Evolutionary conservation across 2,329 filamentous ascomycete species (phyloP).

Genomic region (Chlorencoelia australis): DNA sequence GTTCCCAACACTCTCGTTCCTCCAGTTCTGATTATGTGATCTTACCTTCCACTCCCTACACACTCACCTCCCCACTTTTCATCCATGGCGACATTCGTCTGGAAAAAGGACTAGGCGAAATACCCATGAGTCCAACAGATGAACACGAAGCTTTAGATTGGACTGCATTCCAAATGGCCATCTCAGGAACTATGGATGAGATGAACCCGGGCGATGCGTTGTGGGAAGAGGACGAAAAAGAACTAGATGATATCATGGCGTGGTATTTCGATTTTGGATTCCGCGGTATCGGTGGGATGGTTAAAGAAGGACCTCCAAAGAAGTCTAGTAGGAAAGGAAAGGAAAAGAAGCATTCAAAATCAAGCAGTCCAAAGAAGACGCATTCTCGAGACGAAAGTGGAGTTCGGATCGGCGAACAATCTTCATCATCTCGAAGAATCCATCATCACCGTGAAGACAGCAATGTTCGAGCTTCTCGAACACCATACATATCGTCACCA

Average conservation of each 20-base stretch:
- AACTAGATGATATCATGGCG: slow-evolving; percentile 14
- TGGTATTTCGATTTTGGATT: slow-evolving; percentile 20
- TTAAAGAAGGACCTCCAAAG: slow-evolving; percentile 5
- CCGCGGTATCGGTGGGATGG: slow-evolving; percentile 11
- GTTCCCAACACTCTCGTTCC: slow-evolving; percentile 2
- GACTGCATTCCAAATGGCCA: slow-evolving; percentile 57
- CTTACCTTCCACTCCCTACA: slow-evolving; percentile 34
- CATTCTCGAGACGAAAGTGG: no score
- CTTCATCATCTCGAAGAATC: no score
- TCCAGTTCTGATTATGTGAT: slow-evolving; percentile 27
- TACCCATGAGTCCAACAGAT: slow-evolving; percentile 28
- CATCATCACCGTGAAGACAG: no score
- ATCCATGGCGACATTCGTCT: slow-evolving; percentile 47
- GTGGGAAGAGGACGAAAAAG: slow-evolving; percentile 13
- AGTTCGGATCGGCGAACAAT: no score
- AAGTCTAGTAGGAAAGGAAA: background rate
- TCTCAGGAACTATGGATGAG: slow-evolving; percentile 46
- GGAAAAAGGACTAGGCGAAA: slow-evolving; percentile 36
- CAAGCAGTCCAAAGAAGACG: background rate
- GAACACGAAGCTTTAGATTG: slow-evolving; percentile 46
- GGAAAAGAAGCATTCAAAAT: background rate
- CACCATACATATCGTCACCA: no score
- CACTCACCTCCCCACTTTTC: slow-evolving; percentile 38
- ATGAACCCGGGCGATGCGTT: slow-evolving; percentile 22
- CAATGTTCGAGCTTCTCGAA: no score